phyloP scores from a whole-genome alignment of 768 basidiomycete species.

The Panaeolus cyanescens region DNA sequence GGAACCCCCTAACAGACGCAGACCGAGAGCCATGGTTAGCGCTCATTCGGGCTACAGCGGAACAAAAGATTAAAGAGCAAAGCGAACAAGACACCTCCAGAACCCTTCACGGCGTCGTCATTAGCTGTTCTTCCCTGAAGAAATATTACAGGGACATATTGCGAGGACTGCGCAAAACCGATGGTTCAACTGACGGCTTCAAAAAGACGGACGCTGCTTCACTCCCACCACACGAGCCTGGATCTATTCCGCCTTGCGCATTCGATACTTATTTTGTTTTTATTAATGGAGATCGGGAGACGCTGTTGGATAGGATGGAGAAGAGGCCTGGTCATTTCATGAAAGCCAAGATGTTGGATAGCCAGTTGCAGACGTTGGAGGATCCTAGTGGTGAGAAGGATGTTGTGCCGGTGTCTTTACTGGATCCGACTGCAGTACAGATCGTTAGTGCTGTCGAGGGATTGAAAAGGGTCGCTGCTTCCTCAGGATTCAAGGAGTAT shows the following conservation, averaged over 20 bases:
- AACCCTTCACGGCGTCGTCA: slow-evolving; percentile 57
- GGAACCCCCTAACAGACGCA: slow-evolving; percentile 73
- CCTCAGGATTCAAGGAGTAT: not conserved
- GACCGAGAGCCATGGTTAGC: slow-evolving; percentile 90
- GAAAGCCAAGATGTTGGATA: slow-evolving; percentile 80
- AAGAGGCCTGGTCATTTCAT: slow-evolving; percentile 77
- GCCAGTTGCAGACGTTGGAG: slow-evolving; percentile 74
- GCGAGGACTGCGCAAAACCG: slow-evolving; percentile 47
- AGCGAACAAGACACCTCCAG: slow-evolving; percentile 13
- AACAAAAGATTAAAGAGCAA: slow-evolving; percentile 35
- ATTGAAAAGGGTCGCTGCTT: slow-evolving; percentile 26
- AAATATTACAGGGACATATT: slow-evolving; percentile 79
- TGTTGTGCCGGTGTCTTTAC: slow-evolving; percentile 62
- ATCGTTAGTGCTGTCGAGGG: slow-evolving; percentile 44
- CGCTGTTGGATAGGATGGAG: slow-evolving; percentile 65
- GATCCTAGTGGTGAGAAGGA: slow-evolving; percentile 66
- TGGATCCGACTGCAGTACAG: slow-evolving; percentile 58
- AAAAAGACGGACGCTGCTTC: not conserved
- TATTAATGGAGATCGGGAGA: slow-evolving; percentile 58
- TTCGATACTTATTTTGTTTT: slow-evolving; percentile 75
- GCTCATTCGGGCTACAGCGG: slow-evolving; percentile 66
- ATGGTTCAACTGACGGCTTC: slow-evolving; percentile 17
- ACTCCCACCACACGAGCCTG: not conserved
- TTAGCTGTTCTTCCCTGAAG: slow-evolving; percentile 88
- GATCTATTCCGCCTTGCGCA: slow-evolving; percentile 33